Base-by-base conservation (phyloP, 163 green algal genomes). In the Scenedesmus sp. region DNA sequence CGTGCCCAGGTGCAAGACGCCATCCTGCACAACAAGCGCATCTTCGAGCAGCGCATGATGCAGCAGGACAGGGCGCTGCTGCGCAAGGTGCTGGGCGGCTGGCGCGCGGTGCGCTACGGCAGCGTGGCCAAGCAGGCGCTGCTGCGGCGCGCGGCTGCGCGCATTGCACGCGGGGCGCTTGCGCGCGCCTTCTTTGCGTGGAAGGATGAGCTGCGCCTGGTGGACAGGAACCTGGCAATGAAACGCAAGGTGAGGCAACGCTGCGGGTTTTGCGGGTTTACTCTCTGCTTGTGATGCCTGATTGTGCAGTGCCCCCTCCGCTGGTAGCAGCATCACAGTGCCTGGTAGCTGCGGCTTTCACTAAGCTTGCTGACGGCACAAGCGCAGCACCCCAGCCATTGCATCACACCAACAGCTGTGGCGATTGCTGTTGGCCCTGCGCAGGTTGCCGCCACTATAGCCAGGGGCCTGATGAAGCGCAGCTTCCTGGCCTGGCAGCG, bases 11-110 rank as follows among this genome's bases (percentile, higher is more conserved):
- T 98, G 9, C 95, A 97, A 92, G 92, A 96, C n/a, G 96, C 95
- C 23, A 97, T 98, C 55, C 91, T 96, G 86, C 96, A 97, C 94
- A 98, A 97, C 94, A 95, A 95, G 81, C 88, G 90, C 55, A 92
- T 97, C 79, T 97, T 98, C 86, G 93, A 97, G 94, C 93, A 94
- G 70, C 93, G 95, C 23, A 92, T 97, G 86, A 77, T 94, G 70
- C 73, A 93, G 82, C 92, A 95, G 62, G 95, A 97, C 64, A 59
- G 82, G 1, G 56, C 88, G 13, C 76, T 95, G 9, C 64, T 94
- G 67, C 93, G 93, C 20, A 94, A 94, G 76, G 93, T 88, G 16
- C 93, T 97, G 18, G 82, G 94, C 59, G 94, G 89, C 9, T 97
- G 96, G 96, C 86, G 90, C 8, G 91, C 46, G 56, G 52, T 83